Evolutionary conservation across 257 asterid genomes (phyloP), one percentile per base, ranked within the genome.

Genomic region (Voacanga thouarsii): DNA sequence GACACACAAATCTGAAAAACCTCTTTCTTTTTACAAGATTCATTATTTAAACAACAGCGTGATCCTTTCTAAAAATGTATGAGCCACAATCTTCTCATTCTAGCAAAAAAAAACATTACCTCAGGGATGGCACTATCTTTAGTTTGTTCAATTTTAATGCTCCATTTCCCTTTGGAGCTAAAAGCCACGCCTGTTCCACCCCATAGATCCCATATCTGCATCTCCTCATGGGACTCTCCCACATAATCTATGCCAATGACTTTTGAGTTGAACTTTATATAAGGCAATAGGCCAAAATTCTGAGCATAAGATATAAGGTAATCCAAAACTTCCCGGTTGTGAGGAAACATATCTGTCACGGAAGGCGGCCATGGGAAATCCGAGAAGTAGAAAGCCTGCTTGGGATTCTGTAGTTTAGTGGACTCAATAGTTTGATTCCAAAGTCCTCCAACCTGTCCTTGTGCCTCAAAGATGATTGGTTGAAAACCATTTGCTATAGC

Each of bases 291-390:
- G 0, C 75, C 76, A 60, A 91, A 89, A 12, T 86, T 84, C 0
- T 76, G 74, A 14, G 97, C 93, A 69, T 91, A 91, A 14, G 89
- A 84, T 12, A 85, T 82, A 6, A 88, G 65, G 57, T 91, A 91
- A 18, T 84, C 79, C 47, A 81, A 39, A 1, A 89, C 79, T 44
- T 85, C 79, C 12, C 75, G 16, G 51, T 59, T 83, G 0, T 21
- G 44, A 6, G 96, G 92, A 56, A 41, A 81, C 2, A 30, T 21
- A 0, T 88, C 91, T 44, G 66, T 21, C 9, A 86, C 87, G 26
- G 90, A 86, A 14, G 80, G 49, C 39, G 93, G 89, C 96, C 96
- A 90, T 49, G 91, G 91, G 63, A 89, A 86, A 87, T 89, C 96
- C 6, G 91, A 84, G 47, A 90, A 90, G 68, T 86, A 77, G 79